These are phyloP conservation scores for Amaranthus hypochondriacus DNA, from an alignment of 148 eudicot genomes.

Conservation along the genomic window DNA sequence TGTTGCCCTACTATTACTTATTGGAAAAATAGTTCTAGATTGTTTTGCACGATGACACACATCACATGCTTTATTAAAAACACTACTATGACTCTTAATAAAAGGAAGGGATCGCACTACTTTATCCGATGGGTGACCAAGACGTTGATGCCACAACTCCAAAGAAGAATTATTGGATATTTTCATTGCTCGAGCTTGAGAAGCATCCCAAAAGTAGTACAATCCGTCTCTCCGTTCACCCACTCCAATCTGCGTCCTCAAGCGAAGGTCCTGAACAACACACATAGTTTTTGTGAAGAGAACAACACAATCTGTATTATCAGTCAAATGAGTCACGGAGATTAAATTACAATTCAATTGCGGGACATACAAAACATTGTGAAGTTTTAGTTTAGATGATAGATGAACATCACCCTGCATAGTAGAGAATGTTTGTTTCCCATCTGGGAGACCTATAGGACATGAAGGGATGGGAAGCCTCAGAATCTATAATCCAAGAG, in stretches of 20 bases:
- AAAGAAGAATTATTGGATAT: not conserved
- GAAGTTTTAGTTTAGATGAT: no score
- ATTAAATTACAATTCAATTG: no score
- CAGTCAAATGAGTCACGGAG: no score
- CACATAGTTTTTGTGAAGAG: not conserved
- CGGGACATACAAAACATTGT: no score
- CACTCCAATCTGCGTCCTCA: not conserved
- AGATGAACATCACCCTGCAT: no score
- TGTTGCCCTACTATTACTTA: no score
- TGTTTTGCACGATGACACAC: not conserved
- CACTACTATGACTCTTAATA: not conserved
- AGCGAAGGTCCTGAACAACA: not conserved
- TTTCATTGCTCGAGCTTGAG: not conserved
- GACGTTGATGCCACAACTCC: not conserved
- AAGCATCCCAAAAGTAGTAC: not conserved
- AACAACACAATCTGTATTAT: no score
- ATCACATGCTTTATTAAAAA: not conserved
- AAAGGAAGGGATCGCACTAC: not conserved
- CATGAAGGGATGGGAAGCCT: no score
- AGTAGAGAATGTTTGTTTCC: no score
- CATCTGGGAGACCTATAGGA: no score
- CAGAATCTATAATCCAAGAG: no score
- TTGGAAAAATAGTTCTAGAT: not conserved
- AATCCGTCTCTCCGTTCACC: slow-evolving; percentile 1
- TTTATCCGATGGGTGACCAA: not conserved